phyloP scores from a whole-genome alignment of 1,284 basidiomycete species.

The Athelia psychrophila region DNA sequence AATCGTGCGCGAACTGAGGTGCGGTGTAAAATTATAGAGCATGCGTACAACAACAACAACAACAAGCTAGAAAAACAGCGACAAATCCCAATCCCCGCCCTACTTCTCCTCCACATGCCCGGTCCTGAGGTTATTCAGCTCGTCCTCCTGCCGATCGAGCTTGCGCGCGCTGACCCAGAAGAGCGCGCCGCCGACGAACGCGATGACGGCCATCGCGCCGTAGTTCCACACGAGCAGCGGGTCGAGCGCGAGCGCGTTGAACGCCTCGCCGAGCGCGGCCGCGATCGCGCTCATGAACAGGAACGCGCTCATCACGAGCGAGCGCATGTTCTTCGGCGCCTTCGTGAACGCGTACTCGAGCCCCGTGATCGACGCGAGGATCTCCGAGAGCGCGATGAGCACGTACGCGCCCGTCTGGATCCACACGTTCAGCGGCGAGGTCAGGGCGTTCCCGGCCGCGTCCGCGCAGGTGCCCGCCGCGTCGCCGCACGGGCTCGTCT shows the following conservation, averaged over 20 bases:
- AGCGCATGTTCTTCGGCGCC: constrained; percentile 74
- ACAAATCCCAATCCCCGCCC: no score
- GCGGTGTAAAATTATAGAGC: no score
- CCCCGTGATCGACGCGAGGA: constrained; percentile 84
- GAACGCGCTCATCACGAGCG: constrained; percentile 72
- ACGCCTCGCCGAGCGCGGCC: constrained; percentile 67
- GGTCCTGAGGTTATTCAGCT: constrained; percentile 46
- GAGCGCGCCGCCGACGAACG: constrained; percentile 31
- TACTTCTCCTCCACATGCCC: constrained; percentile 32
- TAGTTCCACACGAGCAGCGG: constrained; percentile 59
- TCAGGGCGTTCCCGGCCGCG: constrained; percentile 33
- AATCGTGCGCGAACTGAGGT: no score
- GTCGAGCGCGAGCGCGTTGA: constrained; percentile 51
- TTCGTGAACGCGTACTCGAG: constrained; percentile 91
- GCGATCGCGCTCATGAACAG: constrained; percentile 69
- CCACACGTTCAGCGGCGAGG: constrained; percentile 73
- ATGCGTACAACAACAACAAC: no score
- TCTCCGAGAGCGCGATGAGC: constrained; percentile 71
- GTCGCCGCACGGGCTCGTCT: constrained; percentile 67
- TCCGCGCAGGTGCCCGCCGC: constrained; percentile 52
- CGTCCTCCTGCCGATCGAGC: constrained; percentile 64
- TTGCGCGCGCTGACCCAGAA: constrained; percentile 65
- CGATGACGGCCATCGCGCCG: constrained; percentile 39
- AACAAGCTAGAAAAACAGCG: no score
- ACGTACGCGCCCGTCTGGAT: constrained; percentile 66